Base-by-base conservation (phyloP, 78 protist species). In the Guillardia theta region DNA sequence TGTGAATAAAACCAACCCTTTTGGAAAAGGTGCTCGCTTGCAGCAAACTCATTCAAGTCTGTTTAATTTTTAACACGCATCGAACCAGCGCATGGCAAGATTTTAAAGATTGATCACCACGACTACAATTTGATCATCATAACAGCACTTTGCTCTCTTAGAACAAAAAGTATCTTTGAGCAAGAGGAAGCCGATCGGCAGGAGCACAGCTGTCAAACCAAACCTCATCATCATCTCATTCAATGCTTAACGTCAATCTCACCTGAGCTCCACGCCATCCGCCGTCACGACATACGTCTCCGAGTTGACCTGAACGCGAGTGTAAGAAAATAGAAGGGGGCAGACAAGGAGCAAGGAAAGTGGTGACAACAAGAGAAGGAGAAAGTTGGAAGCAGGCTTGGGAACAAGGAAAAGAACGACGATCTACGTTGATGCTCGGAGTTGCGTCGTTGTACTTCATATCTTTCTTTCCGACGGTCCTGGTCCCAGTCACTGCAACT, bases 261-360 rank as follows among this genome's bases (percentile, higher is more conserved):
- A 92, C 30, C 36, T 12, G 47, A 92, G 94, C 64, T 0, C 8
- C 12, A 48, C 93, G 44, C 94, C 94, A 48, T 93, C 92, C 12
- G 94, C 94, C 18, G 33, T 30, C 45, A 83, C 93, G 87, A 58
- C 95, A 76, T 88, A 94, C 33, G 95, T 94, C 88, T 94, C 95
- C 15, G 95, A 94, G 76, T 88, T 76, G 36, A 94, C 95, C 21
- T 70, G 87, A 64, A 33, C 41, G 78, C 78, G n/a, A 12, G 78
- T 33, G 41, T 22, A 33, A 5, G 78, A 8, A 12, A 24, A 64
- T 33, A 64, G 12, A 12, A 12, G 78, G 21, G 6, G 6, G 36
- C 43, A 30, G 78, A 22, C 6, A 64, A 33, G 12, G 78, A 33
- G 78, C 78, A 5, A 24, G 78, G 41, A 24, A 64, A n/a, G n/a